Percentiles rank a stretch among this genome's conserved stretches.
phyloP scores from a whole-genome alignment of 2,329 filamentous ascomycete species.

The Sclerotinia minor region DNA sequence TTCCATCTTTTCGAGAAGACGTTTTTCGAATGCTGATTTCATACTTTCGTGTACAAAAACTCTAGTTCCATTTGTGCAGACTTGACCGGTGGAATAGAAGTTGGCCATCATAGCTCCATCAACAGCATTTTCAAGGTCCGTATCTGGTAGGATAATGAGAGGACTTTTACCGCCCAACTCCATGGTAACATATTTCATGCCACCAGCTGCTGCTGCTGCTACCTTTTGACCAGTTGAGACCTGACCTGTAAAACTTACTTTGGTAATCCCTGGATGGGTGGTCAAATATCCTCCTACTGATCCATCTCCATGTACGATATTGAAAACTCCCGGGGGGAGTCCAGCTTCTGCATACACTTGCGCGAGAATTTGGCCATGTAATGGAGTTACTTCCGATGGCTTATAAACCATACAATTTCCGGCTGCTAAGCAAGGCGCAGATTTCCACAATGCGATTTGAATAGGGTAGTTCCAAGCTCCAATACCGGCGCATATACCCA shows the following conservation, averaged over 20 bases:
- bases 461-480: slow-evolving; percentile 93
- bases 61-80: slow-evolving; percentile 89
- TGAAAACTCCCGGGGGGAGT: slow-evolving; percentile 80
- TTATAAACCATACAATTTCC: slow-evolving; percentile 93
- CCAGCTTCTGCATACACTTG: slow-evolving; percentile 77
- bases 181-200: slow-evolving; percentile 91
- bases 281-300: slow-evolving; percentile 76
- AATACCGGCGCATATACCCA: slow-evolving; percentile 84
- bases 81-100: slow-evolving; percentile 87
- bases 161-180: slow-evolving; percentile 88
- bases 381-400: slow-evolving; percentile 80
- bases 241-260: slow-evolving; percentile 88
- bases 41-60: slow-evolving; percentile 74
- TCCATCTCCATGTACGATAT: slow-evolving; percentile 79
- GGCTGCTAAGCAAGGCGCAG: slow-evolving; percentile 78
- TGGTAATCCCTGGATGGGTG: slow-evolving; percentile 69
- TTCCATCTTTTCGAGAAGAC: slow-evolving; percentile 67
- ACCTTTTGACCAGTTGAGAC: slow-evolving; percentile 82
- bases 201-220: slow-evolving; percentile 69
- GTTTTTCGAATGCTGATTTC: slow-evolving; percentile 67
- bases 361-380: slow-evolving; percentile 76
- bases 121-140: slow-evolving; percentile 75
- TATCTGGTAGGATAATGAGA: slow-evolving; percentile 76
- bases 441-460: slow-evolving; percentile 89
- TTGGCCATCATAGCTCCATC: slow-evolving; percentile 92